phyloP scores from a whole-genome alignment of 2,329 filamentous ascomycete genomes.

The Magnaporthiopsis incrustans region DNA sequence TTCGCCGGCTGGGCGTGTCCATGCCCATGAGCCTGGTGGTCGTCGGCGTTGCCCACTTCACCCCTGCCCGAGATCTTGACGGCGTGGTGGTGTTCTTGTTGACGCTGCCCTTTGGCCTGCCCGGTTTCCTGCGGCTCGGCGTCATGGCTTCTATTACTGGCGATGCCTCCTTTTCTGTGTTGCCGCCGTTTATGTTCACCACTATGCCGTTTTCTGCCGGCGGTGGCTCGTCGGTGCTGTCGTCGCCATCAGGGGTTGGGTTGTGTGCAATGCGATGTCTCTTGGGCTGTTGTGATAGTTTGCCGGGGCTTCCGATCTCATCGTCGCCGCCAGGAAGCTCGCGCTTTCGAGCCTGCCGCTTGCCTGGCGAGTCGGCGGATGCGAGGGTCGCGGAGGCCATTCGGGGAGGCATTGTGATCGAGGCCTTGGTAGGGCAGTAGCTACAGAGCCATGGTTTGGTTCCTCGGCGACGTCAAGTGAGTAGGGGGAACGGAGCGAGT shows the following conservation, averaged over 20 bases:
- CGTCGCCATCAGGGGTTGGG: not conserved
- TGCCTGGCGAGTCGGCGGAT: not conserved
- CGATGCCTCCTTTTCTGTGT: not conserved
- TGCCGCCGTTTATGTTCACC: not conserved
- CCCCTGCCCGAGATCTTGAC: slow-evolving; percentile 25
- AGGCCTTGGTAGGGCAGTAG: too few relatives aligned
- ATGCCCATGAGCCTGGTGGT: slow-evolving; percentile 24
- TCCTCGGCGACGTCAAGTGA: not conserved
- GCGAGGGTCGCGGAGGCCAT: not conserved
- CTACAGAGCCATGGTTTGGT: not conserved
- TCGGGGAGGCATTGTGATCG: not conserved
- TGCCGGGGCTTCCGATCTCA: not conserved
- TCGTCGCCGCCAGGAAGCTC: not conserved
- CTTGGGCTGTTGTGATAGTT: not conserved
- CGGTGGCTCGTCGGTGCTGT: not conserved
- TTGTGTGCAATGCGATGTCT: not conserved
- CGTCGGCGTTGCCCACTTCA: slow-evolving; percentile 31
- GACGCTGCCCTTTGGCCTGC: slow-evolving; percentile 4
- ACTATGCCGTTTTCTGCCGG: not conserved
- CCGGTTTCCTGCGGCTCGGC: slow-evolving; percentile 2
- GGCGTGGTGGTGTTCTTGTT: slow-evolving; percentile 20
- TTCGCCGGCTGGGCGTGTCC: slow-evolving; percentile 54
- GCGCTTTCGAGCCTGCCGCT: not conserved
- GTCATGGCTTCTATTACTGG: slow-evolving; percentile 1
- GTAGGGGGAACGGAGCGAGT: not conserved